A percentile compares a stretch with the other conserved stretches of the same genome.
These are phyloP conservation scores for Cystofilobasidium capitatum DNA, from an alignment of 768 basidiomycete genomes.

Conservation along the genomic window DNA sequence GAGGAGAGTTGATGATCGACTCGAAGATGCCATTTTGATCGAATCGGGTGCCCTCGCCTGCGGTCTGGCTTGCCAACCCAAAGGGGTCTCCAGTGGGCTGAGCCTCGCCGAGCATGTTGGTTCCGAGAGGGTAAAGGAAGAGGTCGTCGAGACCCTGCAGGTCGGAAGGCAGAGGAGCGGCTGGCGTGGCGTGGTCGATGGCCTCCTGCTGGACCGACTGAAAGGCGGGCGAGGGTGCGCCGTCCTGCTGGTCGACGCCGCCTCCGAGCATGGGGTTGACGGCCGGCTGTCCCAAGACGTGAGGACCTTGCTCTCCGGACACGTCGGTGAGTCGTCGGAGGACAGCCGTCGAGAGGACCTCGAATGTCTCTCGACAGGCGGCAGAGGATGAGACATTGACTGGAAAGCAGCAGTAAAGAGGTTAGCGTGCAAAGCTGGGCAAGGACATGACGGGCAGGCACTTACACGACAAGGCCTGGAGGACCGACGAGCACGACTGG, in stretches of 20 bases:
- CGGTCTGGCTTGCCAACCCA: not conserved
- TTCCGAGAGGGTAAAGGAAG: conserved; percentile 36
- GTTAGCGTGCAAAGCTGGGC: too few species aligned
- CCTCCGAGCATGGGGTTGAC: conserved; percentile 5
- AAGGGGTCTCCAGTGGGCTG: conserved; percentile 15
- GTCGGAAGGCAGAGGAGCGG: conserved; percentile 35
- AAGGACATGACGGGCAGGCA: conserved; percentile 32
- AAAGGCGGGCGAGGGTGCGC: not conserved
- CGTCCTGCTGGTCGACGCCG: not conserved
- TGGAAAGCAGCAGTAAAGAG: too few species aligned
- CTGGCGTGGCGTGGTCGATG: not conserved
- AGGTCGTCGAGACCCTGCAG: conserved; percentile 39
- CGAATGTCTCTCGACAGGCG: conserved; percentile 31
- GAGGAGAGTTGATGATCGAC: conserved; percentile 17
- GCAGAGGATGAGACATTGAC: conserved; percentile 30
- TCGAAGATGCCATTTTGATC: conserved; percentile 19
- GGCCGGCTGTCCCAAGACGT: too few species aligned
- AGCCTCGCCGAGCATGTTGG: conserved; percentile 16
- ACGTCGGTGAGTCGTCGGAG: conserved; percentile 28
- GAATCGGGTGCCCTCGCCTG: not conserved
- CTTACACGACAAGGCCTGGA: conserved; percentile 40
- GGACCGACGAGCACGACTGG: conserved; percentile 37
- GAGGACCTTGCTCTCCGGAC: conserved; percentile 8
- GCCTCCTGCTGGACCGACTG: conserved; percentile 4
- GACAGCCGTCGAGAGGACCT: conserved; percentile 31